These are phyloP conservation scores for Plantago ovata DNA, from an alignment of 257 asterid species.

Conservation along the genomic window DNA sequence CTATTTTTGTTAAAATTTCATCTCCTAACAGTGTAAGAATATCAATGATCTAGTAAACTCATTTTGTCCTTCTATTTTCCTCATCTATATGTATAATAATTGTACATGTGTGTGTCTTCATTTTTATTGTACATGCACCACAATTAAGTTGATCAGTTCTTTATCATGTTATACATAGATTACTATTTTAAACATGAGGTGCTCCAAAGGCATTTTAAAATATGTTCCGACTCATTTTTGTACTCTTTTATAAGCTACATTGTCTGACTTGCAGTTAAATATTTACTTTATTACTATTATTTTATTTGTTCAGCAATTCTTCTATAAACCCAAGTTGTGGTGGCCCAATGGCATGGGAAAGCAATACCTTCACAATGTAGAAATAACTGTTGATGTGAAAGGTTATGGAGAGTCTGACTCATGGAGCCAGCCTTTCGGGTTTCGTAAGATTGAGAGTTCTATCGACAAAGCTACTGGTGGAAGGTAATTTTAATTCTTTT, in stretches of 20 bases:
- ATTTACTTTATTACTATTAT: constrained; percentile 12
- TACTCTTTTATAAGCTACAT: too few relatives aligned
- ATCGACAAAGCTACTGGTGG: constrained; percentile 86
- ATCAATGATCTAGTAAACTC: too few relatives aligned
- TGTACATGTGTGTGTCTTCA: too few relatives aligned
- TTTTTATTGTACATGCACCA: too few relatives aligned
- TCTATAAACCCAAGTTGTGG: constrained; percentile 91
- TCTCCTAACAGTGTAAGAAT: too few relatives aligned
- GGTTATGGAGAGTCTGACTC: constrained; percentile 83
- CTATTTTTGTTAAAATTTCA: too few relatives aligned
- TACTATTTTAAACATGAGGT: constrained; percentile 5
- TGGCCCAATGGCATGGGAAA: constrained; percentile 99
- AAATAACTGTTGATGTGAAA: constrained; percentile 63
- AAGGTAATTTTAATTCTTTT: constrained; percentile 49
- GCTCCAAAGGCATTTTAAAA: too few relatives aligned
- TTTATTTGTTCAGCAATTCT: constrained; percentile 52
- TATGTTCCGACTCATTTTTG: too few relatives aligned
- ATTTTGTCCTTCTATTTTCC: too few relatives aligned
- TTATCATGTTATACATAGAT: constrained; percentile 2
- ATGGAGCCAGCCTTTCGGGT: constrained; percentile 83
- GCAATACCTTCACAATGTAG: constrained; percentile 79
- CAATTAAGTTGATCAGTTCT: not conserved
- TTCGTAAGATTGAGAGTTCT: constrained; percentile 80
- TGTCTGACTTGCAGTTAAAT: constrained; percentile 9
- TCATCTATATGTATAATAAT: too few relatives aligned